These are phyloP conservation scores for Protomyces macrosporus DNA, from an alignment of 1,139 yeast genomes.

Conservation along the genomic window DNA sequence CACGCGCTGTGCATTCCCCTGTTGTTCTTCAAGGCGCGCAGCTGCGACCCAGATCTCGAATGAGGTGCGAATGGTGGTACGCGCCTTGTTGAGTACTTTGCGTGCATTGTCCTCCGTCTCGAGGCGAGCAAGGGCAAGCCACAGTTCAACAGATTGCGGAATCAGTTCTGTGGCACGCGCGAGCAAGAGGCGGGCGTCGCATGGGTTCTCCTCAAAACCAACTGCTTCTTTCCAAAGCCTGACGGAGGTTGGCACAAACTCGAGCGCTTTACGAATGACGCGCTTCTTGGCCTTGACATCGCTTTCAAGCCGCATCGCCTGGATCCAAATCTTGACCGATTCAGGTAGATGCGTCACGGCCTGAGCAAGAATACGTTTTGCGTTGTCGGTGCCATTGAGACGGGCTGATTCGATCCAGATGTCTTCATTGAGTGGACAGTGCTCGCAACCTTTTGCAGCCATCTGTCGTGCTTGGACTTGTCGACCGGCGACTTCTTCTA, in stretches of 20 bases:
- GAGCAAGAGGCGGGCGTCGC: constrained; percentile 53
- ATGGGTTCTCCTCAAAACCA: constrained; percentile 44
- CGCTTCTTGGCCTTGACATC: constrained; percentile 51
- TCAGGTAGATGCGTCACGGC: constrained; percentile 56
- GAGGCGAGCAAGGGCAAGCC: constrained; percentile 52
- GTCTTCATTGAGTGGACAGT: constrained; percentile 61
- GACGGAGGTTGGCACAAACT: constrained; percentile 59
- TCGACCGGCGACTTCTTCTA: constrained; percentile 62
- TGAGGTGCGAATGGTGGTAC: constrained; percentile 51
- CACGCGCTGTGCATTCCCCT: constrained; percentile 45
- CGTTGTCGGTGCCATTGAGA: constrained; percentile 48
- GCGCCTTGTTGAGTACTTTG: constrained; percentile 53
- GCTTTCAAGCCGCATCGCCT: constrained; percentile 61
- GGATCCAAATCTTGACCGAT: constrained; percentile 65
- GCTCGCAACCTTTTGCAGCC: constrained; percentile 66
- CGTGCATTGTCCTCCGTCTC: constrained; percentile 51
- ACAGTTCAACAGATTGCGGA: constrained; percentile 56
- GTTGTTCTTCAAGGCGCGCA: constrained; percentile 61
- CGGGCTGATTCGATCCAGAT: constrained; percentile 80
- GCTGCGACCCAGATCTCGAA: constrained; percentile 67
- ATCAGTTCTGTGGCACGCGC: constrained; percentile 65
- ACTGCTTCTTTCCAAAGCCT: constrained; percentile 59
- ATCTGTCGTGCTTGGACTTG: constrained; percentile 53
- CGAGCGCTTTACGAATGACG: constrained; percentile 67
- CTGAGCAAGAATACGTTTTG: constrained; percentile 56